A percentile compares a stretch with the other conserved stretches of the same genome.
phyloP scores from a whole-genome alignment of 345 rosid species.

The Rhodamnia rubescens region DNA sequence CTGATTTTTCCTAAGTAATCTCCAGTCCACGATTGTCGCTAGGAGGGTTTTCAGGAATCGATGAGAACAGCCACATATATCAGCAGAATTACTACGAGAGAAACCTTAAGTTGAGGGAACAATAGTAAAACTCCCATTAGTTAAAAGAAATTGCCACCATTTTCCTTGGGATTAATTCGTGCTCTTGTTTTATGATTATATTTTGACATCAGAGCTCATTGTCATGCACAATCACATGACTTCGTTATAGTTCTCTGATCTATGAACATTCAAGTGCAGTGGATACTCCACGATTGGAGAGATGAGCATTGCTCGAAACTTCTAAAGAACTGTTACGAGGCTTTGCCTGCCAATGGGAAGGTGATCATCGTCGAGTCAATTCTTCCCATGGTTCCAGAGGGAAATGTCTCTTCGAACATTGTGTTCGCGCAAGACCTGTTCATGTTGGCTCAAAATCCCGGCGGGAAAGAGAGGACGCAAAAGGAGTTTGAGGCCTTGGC shows the following conservation, averaged over 20 bases:
- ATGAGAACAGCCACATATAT: too few species aligned
- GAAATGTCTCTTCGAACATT: slow-evolving; percentile 15
- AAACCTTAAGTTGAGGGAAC: too few species aligned
- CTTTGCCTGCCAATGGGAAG: slow-evolving; percentile 27
- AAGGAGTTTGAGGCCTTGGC: slow-evolving; percentile 36
- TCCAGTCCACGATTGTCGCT: neutral
- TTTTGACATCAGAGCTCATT: neutral
- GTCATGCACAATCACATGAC: neutral
- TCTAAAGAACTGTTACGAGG: slow-evolving; percentile 35
- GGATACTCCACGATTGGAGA: slow-evolving; percentile 35
- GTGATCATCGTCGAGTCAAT: slow-evolving; percentile 29
- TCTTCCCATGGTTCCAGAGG: slow-evolving; percentile 15
- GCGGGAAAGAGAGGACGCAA: slow-evolving; percentile 35
- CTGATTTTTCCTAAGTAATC: neutral
- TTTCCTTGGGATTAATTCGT: neutral
- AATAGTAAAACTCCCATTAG: too few species aligned
- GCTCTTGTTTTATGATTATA: neutral
- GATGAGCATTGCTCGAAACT: slow-evolving; percentile 32
- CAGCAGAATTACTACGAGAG: too few species aligned
- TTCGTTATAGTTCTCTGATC: neutral
- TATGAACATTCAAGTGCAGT: neutral
- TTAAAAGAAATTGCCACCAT: neutral
- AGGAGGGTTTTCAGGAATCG: neutral
- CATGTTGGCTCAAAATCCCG: slow-evolving; percentile 29
- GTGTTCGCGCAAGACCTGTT: slow-evolving; percentile 27